Conservation (phyloP, 305 asterid species). For the Andrographis paniculata region DNA sequence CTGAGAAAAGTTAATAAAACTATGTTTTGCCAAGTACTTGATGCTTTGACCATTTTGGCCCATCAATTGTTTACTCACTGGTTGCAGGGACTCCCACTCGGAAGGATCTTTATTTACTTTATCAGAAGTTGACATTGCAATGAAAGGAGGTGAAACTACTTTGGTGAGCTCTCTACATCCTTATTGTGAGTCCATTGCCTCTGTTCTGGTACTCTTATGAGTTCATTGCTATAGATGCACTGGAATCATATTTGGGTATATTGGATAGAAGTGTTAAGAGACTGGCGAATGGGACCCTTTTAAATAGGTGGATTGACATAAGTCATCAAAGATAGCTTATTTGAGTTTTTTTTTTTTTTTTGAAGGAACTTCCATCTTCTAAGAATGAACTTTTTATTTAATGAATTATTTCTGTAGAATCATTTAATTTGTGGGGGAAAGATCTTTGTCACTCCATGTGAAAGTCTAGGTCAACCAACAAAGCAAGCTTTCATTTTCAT, state of each 20-base stretch:
- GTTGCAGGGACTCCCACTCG: slow-evolving; percentile 48
- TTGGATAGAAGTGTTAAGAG: too few relatives aligned
- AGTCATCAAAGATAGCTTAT: too few relatives aligned
- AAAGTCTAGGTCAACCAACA: too few relatives aligned
- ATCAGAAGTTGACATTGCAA: slow-evolving; percentile 65
- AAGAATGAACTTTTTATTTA: too few relatives aligned
- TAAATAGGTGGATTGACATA: too few relatives aligned
- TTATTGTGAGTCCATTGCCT: slow-evolving; percentile 12
- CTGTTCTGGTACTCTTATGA: not conserved
- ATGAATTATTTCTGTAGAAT: too few relatives aligned
- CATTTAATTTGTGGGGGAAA: too few relatives aligned
- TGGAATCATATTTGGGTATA: slow-evolving; percentile 3
- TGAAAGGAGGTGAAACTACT: slow-evolving; percentile 63
- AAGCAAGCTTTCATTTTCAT: too few relatives aligned
- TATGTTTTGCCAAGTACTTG: not conserved
- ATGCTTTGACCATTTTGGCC: slow-evolving; percentile 13
- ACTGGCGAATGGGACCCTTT: too few relatives aligned
- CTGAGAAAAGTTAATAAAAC: slow-evolving; percentile 16
- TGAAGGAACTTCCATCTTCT: too few relatives aligned
- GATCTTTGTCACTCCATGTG: too few relatives aligned
- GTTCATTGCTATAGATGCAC: not conserved
- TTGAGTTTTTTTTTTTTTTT: too few relatives aligned
- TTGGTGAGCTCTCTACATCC: slow-evolving; percentile 53
- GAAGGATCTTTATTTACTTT: slow-evolving; percentile 49
- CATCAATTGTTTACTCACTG: slow-evolving; percentile 7